Evolutionary conservation across 495 filamentous ascomycete genomes (phyloP).

Genomic region (Aspergillus sparsus): DNA sequence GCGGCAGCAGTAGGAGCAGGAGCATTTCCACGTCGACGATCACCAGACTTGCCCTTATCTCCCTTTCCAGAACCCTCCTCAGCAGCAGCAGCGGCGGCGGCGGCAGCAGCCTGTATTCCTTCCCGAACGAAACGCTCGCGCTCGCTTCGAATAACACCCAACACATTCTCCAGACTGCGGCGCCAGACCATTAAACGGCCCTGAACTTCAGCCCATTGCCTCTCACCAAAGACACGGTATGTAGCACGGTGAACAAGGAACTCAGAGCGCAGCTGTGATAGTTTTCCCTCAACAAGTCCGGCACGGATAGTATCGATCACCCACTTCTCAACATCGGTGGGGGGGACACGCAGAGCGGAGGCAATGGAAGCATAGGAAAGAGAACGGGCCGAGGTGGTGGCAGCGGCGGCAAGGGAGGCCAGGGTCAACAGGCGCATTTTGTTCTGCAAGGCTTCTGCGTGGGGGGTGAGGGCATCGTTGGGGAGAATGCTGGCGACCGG

Average conservation of each 20-base stretch:
- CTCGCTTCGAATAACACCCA: conserved; percentile 72
- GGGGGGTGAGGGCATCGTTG: conserved; percentile 49
- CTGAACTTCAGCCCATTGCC: conserved; percentile 95
- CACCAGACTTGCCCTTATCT: conserved; percentile 38
- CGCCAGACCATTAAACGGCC: conserved; percentile 88
- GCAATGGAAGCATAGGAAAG: conserved; percentile 83
- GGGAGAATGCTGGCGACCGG: conserved; percentile 45
- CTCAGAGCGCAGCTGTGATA: conserved; percentile 84
- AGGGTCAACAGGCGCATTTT: conserved; percentile 97
- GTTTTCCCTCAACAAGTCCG: conserved; percentile 89
- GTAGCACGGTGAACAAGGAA: conserved; percentile 94
- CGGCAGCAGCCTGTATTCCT: conserved; percentile 37
- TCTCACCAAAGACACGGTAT: conserved; percentile 94
- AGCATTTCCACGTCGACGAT: conserved; percentile 35
- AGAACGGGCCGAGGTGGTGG: conserved; percentile 62
- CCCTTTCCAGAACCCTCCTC: conserved; percentile 29
- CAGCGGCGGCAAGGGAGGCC: conserved; percentile 80
- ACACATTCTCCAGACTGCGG: conserved; percentile 69
- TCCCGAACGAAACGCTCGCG: conserved; percentile 64
- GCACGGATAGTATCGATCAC: conserved; percentile 96
- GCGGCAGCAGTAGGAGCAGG: not conserved
- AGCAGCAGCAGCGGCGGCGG: conserved; percentile 31
- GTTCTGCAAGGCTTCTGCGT: conserved; percentile 78
- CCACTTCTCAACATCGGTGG: conserved; percentile 92
- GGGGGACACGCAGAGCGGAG: conserved; percentile 75